phyloP scores from a whole-genome alignment of 1,139 yeast species.

The Magnusiomyces suaveolens region DNA sequence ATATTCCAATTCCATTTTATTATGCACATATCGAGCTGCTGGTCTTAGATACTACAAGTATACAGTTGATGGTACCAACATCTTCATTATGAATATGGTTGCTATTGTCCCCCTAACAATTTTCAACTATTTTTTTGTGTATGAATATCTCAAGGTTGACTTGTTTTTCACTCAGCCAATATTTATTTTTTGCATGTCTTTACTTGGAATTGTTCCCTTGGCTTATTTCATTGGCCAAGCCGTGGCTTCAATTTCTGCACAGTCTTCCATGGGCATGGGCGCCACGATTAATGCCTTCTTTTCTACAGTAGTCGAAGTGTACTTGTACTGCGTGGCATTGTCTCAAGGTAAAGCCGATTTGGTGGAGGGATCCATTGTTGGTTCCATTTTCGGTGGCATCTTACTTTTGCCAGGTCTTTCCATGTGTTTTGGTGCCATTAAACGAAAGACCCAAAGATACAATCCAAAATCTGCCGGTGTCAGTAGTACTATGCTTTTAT shows the following conservation, averaged over 20 bases:
- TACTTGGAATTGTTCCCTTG: slow-evolving; percentile 79
- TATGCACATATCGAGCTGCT: slow-evolving; percentile 84
- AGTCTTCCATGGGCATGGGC: slow-evolving; percentile 98
- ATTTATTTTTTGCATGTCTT: slow-evolving; percentile 58
- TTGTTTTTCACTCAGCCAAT: slow-evolving; percentile 50
- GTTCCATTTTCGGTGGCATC: slow-evolving; percentile 89
- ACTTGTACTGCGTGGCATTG: slow-evolving; percentile 83
- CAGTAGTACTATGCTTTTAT: slow-evolving; percentile 86
- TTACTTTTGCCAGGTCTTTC: slow-evolving; percentile 84
- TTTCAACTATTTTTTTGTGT: slow-evolving; percentile 59
- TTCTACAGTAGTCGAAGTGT: slow-evolving; percentile 91
- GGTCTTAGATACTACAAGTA: slow-evolving; percentile 91
- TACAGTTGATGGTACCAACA: slow-evolving; percentile 92
- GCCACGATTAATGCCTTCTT: slow-evolving; percentile 97
- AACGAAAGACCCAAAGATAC: slow-evolving; percentile 84
- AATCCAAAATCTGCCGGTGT: slow-evolving; percentile 97
- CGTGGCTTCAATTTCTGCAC: slow-evolving; percentile 96
- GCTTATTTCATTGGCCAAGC: slow-evolving; percentile 98
- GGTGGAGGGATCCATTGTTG: slow-evolving; percentile 97
- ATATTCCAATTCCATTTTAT: slow-evolving; percentile 38
- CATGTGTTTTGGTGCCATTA: slow-evolving; percentile 94
- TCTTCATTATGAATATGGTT: slow-evolving; percentile 78
- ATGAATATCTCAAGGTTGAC: slow-evolving; percentile 42
- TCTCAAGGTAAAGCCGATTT: slow-evolving; percentile 75
- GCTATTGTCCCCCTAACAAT: slow-evolving; percentile 76